Conservation (phyloP, 768 basidiomycete genomes). For the Leucogyrophana mollusca region DNA sequence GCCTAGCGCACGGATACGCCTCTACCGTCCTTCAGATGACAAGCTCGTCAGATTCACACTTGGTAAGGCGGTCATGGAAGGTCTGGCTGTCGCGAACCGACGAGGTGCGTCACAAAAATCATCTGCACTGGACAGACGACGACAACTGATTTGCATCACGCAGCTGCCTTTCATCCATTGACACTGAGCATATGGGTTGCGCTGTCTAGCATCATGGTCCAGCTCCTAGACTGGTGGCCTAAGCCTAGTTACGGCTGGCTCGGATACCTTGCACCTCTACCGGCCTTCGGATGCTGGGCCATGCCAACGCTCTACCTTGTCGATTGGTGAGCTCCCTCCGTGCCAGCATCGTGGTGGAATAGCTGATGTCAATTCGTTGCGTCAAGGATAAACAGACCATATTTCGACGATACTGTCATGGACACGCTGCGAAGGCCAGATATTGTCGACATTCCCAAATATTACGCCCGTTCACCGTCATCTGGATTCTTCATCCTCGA, state of each 20-base stretch:
- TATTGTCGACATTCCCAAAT: conserved; percentile 45
- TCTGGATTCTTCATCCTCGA: conserved; percentile 76
- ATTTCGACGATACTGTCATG: conserved; percentile 56
- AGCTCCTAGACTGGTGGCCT: conserved; percentile 71
- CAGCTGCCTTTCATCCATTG: conserved; percentile 60
- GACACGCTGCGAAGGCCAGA: conserved; percentile 56
- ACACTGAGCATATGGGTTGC: conserved; percentile 60
- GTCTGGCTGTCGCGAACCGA: conserved; percentile 65
- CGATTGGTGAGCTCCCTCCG: conserved; percentile 59
- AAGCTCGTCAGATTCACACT: conserved; percentile 63
- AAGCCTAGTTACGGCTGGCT: conserved; percentile 38
- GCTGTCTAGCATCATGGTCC: conserved; percentile 56
- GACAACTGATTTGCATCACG: neutral
- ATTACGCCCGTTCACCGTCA: conserved; percentile 60
- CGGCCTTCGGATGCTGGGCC: conserved; percentile 61
- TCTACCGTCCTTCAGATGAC: conserved; percentile 48
- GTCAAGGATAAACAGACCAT: conserved; percentile 68
- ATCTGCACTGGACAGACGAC: neutral
- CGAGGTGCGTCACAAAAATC: conserved; percentile 39
- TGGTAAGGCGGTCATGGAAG: conserved; percentile 65
- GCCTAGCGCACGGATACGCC: conserved; percentile 51
- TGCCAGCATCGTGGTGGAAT: neutral
- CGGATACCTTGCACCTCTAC: conserved; percentile 59
- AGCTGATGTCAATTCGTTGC: neutral
- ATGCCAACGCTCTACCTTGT: conserved; percentile 64